Conservation (phyloP, 2,329 filamentous ascomycete genomes). For the Talaromyces rugulosus region DNA sequence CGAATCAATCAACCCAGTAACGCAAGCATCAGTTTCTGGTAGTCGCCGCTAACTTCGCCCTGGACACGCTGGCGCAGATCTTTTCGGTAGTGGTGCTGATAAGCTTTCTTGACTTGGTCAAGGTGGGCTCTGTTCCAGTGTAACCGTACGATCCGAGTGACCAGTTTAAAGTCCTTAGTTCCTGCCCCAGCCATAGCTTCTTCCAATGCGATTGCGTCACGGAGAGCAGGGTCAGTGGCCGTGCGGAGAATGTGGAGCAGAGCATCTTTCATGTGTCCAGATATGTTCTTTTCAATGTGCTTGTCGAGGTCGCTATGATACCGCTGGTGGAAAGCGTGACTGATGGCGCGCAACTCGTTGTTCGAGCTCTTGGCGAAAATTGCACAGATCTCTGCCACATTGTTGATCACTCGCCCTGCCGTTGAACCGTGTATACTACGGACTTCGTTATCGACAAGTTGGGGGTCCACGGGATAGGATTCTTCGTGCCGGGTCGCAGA, state of each 20-base stretch:
- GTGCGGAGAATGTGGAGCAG: constrained; percentile 73
- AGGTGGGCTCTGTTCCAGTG: constrained; percentile 80
- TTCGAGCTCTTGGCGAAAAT: constrained; percentile 74
- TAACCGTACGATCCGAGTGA: constrained; percentile 69
- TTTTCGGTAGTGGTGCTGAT: constrained; percentile 64
- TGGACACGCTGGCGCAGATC: constrained; percentile 67
- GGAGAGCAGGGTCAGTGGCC: constrained; percentile 75
- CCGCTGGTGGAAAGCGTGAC: constrained; percentile 66
- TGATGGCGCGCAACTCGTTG: constrained; percentile 78
- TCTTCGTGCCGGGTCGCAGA: constrained; percentile 74
- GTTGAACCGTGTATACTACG: constrained; percentile 73
- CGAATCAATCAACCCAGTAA: constrained; percentile 40
- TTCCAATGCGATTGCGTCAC: constrained; percentile 78
- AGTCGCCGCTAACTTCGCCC: constrained; percentile 82
- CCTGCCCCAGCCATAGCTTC: constrained; percentile 81
- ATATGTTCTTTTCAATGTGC: constrained; percentile 77
- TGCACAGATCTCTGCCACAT: constrained; percentile 58
- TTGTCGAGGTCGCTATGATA: constrained; percentile 68
- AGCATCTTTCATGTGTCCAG: constrained; percentile 85
- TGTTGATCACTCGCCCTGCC: constrained; percentile 57
- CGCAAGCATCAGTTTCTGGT: constrained; percentile 70
- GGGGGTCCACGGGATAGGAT: constrained; percentile 65
- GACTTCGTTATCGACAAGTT: constrained; percentile 71
- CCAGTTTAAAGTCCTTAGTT: constrained; percentile 77
- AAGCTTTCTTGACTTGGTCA: constrained; percentile 74